These are phyloP conservation scores for Naganishia cerealis DNA, from an alignment of 1,284 basidiomycete genomes.

Conservation along the genomic window DNA sequence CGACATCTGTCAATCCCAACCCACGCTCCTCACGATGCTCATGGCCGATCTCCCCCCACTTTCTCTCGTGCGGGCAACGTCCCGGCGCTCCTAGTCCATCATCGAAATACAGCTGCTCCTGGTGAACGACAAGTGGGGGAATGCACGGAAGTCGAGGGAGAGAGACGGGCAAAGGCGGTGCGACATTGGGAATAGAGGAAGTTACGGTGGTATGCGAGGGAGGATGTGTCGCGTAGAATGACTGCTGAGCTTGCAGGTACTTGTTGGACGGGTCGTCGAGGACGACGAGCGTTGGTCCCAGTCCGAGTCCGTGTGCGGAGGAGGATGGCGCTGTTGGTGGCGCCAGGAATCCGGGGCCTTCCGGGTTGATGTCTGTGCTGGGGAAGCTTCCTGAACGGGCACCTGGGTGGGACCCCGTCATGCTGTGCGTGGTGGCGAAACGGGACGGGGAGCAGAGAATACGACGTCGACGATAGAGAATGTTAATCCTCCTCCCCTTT, in stretches of 20 bases:
- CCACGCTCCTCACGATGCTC: conserved; percentile 43
- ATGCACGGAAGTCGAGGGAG: conserved; percentile 35
- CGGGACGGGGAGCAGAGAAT: neutral
- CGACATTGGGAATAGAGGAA: conserved; percentile 31
- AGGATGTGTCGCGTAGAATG: conserved; percentile 32
- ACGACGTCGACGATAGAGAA: neutral
- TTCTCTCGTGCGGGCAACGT: conserved; percentile 39
- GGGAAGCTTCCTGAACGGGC: neutral
- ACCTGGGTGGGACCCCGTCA: conserved; percentile 4
- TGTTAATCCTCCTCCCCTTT: neutral
- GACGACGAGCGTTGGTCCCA: conserved; percentile 32
- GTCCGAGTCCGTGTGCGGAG: conserved; percentile 31
- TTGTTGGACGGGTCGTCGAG: conserved; percentile 33
- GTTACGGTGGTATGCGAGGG: conserved; percentile 28
- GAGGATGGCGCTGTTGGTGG: conserved; percentile 32
- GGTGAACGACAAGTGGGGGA: conserved; percentile 35
- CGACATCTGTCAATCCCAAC: conserved; percentile 43
- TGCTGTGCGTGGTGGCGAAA: neutral
- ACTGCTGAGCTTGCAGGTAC: conserved; percentile 33
- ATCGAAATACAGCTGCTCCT: conserved; percentile 36
- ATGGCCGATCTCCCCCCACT: conserved; percentile 42
- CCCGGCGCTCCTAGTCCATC: conserved; percentile 35
- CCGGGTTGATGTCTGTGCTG: neutral
- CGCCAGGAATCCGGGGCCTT: conserved; percentile 29
- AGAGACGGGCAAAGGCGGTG: conserved; percentile 34